phyloP scores from a whole-genome alignment of 2,329 filamentous ascomycete genomes.

The Penicillium hesseltinei region DNA sequence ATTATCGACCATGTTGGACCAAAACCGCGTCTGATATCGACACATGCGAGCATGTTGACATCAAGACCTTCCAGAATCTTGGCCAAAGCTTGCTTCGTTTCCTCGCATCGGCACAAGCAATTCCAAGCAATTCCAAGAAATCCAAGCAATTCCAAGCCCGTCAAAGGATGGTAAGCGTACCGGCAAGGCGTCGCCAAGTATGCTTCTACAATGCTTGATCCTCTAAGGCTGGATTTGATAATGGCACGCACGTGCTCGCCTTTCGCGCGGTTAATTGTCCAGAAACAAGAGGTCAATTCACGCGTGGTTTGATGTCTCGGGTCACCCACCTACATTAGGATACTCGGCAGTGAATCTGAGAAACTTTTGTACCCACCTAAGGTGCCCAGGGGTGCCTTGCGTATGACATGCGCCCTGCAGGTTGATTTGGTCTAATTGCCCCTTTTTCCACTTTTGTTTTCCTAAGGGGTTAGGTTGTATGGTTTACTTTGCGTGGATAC shows the following conservation, averaged over 20 bases:
- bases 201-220: constrained; percentile 9
- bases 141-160: neutral
- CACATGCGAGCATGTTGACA: neutral
- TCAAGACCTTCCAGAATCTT: neutral
- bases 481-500: neutral
- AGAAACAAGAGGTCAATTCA: neutral
- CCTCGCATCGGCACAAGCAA: neutral
- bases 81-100: constrained; percentile 9
- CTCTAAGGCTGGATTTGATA: neutral
- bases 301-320: neutral
- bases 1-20: neutral
- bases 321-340: neutral
- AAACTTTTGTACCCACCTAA: neutral
- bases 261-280: neutral
- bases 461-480: neutral
- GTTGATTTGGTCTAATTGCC: neutral
- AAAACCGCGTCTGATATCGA: neutral
- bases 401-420: neutral
- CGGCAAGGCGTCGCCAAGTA: constrained; percentile 9
- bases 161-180: neutral
- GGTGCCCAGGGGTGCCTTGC: neutral
- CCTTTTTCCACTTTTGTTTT: neutral
- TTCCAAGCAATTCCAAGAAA: neutral
- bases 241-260: constrained; percentile 6
- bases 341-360: neutral